phyloP scores from a whole-genome alignment of 805 yeast genomes.

The Lipomyces lipofer region DNA sequence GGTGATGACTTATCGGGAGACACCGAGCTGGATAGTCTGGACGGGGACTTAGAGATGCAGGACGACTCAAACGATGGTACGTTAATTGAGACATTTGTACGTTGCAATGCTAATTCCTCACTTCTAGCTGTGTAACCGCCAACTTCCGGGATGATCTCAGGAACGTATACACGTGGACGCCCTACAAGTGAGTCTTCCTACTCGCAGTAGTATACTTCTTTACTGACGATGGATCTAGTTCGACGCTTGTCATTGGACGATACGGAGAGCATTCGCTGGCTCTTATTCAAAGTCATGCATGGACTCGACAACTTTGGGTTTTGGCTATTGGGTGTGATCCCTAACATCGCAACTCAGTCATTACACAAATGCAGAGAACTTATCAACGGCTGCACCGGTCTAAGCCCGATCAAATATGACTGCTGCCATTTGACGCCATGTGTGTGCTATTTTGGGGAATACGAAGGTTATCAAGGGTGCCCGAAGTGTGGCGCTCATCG shows the following conservation, averaged over 20 bases:
- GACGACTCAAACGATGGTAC: neutral
- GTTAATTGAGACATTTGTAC: no score
- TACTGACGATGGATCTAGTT: neutral
- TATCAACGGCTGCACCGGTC: neutral
- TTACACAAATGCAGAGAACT: neutral
- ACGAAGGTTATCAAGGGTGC: neutral
- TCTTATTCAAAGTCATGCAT: neutral
- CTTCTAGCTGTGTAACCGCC: neutral
- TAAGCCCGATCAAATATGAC: neutral
- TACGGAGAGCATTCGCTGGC: constrained; percentile 1
- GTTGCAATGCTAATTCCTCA: neutral
- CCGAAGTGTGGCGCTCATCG: neutral
- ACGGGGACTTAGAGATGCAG: neutral
- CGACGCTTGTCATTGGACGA: neutral
- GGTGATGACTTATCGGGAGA: neutral
- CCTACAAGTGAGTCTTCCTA: neutral
- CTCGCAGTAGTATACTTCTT: neutral
- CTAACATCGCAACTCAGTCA: neutral
- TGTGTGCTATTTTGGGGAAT: neutral
- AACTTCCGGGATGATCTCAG: neutral
- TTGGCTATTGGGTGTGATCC: neutral
- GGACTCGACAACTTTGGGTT: neutral
- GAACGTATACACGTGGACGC: neutral
- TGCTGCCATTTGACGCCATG: neutral
- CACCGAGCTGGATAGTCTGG: neutral